Evolutionary conservation across 2,329 filamentous ascomycete genomes (phyloP).

Genomic region (Aspergillaceae sp.): DNA sequence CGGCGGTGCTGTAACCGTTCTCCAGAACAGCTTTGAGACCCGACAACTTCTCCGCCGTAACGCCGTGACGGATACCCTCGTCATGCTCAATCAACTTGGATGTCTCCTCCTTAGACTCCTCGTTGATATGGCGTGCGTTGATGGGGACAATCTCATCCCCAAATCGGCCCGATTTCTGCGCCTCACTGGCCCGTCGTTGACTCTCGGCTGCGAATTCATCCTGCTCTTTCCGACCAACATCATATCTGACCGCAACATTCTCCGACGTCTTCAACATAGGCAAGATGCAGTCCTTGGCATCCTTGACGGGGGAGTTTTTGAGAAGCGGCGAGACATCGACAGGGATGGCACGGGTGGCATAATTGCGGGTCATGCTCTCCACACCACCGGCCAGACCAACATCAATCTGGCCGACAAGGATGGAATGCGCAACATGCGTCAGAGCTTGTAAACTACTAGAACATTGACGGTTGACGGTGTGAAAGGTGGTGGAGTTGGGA

Average conservation of each 20-base stretch:
- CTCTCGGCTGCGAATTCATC: slow-evolving; percentile 77
- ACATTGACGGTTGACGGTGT: slow-evolving; percentile 84
- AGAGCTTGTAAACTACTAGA: slow-evolving; percentile 87
- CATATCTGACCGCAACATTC: slow-evolving; percentile 83
- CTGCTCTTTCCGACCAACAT: slow-evolving; percentile 65
- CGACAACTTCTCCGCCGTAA: slow-evolving; percentile 65
- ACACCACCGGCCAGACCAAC: slow-evolving; percentile 79
- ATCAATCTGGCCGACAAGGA: slow-evolving; percentile 67
- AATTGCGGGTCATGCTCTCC: slow-evolving; percentile 63
- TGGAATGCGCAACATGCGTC: slow-evolving; percentile 82
- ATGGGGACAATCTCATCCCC: slow-evolving; percentile 88
- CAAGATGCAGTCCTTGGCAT: slow-evolving; percentile 72
- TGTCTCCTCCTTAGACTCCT: slow-evolving; percentile 64
- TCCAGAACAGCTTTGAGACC: slow-evolving; percentile 84
- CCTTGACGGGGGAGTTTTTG: slow-evolving; percentile 36
- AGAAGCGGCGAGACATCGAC: slow-evolving; percentile 15
- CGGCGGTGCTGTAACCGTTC: slow-evolving; percentile 72
- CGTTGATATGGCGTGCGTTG: slow-evolving; percentile 66
- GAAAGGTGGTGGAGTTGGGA: slow-evolving; percentile 74
- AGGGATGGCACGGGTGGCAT: slow-evolving; percentile 16
- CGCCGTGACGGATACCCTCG: slow-evolving; percentile 77
- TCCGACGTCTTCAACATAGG: slow-evolving; percentile 95
- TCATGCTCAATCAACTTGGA: slow-evolving; percentile 68
- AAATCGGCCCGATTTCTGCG: slow-evolving; percentile 78
- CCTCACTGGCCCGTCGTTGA: slow-evolving; percentile 71